These are phyloP conservation scores for Lycium barbarum DNA, from an alignment of 257 asterid species.

Conservation along the genomic window DNA sequence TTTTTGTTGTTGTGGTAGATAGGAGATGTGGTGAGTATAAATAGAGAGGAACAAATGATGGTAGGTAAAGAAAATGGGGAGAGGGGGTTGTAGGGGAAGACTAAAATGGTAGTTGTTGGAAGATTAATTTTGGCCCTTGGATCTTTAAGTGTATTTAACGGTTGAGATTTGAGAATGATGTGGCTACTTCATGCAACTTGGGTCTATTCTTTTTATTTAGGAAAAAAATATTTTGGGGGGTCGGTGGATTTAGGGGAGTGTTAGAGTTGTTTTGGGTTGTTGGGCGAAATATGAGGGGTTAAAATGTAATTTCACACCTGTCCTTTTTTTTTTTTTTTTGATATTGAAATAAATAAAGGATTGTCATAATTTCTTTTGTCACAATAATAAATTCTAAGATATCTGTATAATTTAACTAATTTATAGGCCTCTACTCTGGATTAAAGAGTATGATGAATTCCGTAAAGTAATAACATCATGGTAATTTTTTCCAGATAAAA, in stretches of 20 bases:
- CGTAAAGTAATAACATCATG: neutral
- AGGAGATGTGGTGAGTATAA: slow-evolving; percentile 47
- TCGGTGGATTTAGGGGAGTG: slow-evolving; percentile 21
- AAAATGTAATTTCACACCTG: neutral
- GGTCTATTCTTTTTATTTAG: neutral
- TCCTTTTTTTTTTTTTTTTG: neutral
- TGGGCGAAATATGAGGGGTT: neutral
- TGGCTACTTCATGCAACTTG: slow-evolving; percentile 37
- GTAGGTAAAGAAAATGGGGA: slow-evolving; percentile 59
- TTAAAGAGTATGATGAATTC: neutral
- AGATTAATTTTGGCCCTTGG: slow-evolving; percentile 52
- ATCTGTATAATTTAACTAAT: neutral
- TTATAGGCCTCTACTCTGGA: neutral
- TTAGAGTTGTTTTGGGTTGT: slow-evolving; percentile 16
- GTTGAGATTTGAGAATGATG: slow-evolving; percentile 39
- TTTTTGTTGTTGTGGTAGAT: slow-evolving; percentile 22
- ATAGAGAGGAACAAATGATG: slow-evolving; percentile 48
- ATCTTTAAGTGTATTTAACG: slow-evolving; percentile 32
- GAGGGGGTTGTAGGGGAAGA: neutral
- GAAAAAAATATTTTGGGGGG: neutral
- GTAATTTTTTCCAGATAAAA: no score
- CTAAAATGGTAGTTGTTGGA: slow-evolving; percentile 57
- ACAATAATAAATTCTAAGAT: neutral
- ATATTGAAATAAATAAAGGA: neutral
- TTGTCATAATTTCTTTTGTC: neutral